Conservation (phyloP, 139 green algal species). For the Ettlia oleoabundans region DNA sequence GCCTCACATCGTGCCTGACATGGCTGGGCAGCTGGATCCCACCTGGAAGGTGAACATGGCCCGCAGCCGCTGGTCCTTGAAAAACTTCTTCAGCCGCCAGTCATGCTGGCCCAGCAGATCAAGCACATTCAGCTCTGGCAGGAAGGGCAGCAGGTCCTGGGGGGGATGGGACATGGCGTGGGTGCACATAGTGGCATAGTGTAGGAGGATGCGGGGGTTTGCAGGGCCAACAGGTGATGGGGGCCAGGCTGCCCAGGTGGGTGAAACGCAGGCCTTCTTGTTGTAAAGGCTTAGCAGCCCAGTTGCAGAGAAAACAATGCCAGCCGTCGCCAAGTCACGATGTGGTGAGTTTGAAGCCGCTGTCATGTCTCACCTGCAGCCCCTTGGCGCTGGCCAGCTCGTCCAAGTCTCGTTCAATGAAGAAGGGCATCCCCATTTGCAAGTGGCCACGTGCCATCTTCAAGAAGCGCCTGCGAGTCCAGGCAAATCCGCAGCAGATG, state of each 20-base stretch:
- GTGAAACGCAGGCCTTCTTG: too few species aligned
- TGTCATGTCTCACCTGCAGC: neutral
- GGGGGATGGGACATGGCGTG: too few species aligned
- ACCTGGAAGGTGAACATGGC: constrained; percentile 82
- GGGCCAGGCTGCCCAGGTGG: too few species aligned
- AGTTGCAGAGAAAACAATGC: too few species aligned
- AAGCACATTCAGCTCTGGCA: constrained; percentile 59
- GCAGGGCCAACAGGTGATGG: too few species aligned
- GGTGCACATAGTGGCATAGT: too few species aligned
- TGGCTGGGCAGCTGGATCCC: too few species aligned
- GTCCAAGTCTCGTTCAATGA: constrained; percentile 82
- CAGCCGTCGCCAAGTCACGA: too few species aligned
- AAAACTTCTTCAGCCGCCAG: constrained; percentile 67
- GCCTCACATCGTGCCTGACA: too few species aligned
- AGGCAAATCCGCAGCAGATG: neutral
- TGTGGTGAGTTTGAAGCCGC: too few species aligned
- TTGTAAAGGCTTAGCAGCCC: too few species aligned
- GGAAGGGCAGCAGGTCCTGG: constrained; percentile 65
- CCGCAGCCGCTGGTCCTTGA: constrained; percentile 66
- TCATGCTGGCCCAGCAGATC: constrained; percentile 77
- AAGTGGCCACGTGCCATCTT: constrained; percentile 52
- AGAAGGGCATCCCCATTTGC: constrained; percentile 63
- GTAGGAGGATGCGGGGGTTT: too few species aligned
- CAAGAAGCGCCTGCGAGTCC: constrained; percentile 61
- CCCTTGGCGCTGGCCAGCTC: constrained; percentile 55